Evolutionary conservation across 306 rosid species (phyloP), one percentile per base, ranked within the genome.

Genomic region (Comarum palustre): DNA sequence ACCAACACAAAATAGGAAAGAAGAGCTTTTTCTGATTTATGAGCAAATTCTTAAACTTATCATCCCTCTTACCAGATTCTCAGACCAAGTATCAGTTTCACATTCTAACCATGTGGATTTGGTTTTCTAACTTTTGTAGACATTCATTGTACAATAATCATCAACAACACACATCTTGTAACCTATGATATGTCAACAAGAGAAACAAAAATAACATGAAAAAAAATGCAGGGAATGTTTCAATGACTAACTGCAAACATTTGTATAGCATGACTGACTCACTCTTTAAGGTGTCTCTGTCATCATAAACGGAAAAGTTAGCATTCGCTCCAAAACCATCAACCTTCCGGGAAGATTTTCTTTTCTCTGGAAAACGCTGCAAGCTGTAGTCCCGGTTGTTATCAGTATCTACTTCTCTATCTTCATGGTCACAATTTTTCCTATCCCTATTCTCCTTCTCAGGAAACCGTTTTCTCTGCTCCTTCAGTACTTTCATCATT

Each of bases 391-490:
- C 96, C 83, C 87, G 79, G 78, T 69, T 77, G 63, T 80, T 80
- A 81, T 89, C 97, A 62, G 83, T 83, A 74, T 93, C 96, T 48
- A 75, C 81, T 82, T 85, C 95, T 84, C 89, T 85, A 62, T 89
- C 94, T 77, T 84, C 99, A 54, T 76, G 86, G 38, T 94, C 97
- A 48, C 83, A 86, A 67, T 73, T 82, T 84, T 87, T 94, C 78
- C 92, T 85, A 75, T 87, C 97, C 75, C 86, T 86, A 52, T 24
- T 80, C 41, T 93, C 94, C 73, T 86, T 86, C 70, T 84, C 89
- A 19, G 67, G 67, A 73, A 70, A 82, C 61, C 80, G 90, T 79
- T 83, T 87, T 78, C 86, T 83, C 46, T 83, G 92, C 68, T 88
- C 97, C 87, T 87, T 88, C 64, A 86, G 86, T 38, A 82, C 69